phyloP scores from a whole-genome alignment of 768 basidiomycete species.

The Boletus tomentosulus region DNA sequence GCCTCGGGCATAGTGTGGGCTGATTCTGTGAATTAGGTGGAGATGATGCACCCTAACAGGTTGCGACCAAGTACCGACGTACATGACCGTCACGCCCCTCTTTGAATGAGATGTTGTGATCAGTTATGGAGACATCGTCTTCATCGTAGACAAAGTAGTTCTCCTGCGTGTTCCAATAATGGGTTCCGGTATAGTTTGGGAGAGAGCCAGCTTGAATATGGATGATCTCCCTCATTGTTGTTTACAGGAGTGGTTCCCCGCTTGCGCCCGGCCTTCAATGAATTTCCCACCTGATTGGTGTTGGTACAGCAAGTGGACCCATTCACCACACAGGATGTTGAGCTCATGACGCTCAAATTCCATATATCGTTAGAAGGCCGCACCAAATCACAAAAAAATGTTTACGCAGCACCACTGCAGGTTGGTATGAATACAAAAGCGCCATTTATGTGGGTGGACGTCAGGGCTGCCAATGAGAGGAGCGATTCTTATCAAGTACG shows the following conservation, averaged over 20 bases:
- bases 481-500: neutral
- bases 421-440: neutral
- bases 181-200: conserved; percentile 67
- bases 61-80: conserved; percentile 15
- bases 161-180: conserved; percentile 83
- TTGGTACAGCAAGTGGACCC: neutral
- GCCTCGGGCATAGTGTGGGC: conserved; percentile 53
- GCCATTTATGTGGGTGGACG: neutral
- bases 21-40: conserved; percentile 22
- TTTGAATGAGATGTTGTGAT: conserved; percentile 61
- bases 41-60: neutral
- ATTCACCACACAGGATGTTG: neutral
- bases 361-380: neutral
- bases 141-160: conserved; percentile 55
- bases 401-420: neutral
- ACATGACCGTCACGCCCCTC: conserved; percentile 54
- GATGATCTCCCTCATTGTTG: conserved; percentile 68
- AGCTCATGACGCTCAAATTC: neutral
- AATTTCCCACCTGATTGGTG: neutral
- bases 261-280: neutral
- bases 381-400: neutral
- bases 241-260: too few relatives aligned
- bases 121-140: conserved; percentile 39
- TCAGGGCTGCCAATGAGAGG: too few relatives aligned
- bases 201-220: conserved; percentile 70